A percentile compares a stretch with the other conserved stretches of the same genome.
These are phyloP conservation scores for Fusarium sp. DNA, from an alignment of 2,329 filamentous ascomycete genomes.

Conservation along the genomic window DNA sequence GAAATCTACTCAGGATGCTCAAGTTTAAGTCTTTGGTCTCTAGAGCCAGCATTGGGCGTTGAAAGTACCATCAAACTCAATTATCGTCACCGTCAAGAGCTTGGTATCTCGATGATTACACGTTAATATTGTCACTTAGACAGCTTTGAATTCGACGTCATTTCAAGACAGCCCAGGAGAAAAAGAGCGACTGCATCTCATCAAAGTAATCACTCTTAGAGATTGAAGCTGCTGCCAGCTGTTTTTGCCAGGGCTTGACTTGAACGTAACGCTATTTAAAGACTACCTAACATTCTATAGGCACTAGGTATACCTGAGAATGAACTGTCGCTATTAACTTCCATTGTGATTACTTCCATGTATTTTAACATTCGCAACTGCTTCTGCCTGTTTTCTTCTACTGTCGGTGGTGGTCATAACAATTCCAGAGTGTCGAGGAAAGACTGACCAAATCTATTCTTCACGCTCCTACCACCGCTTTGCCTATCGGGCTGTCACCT, in stretches of 20 bases:
- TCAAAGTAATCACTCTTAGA: background rate
- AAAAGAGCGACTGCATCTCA: background rate
- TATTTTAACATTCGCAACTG: background rate
- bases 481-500: background rate
- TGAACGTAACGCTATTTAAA: background rate
- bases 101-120: background rate
- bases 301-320: background rate
- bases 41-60: background rate
- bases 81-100: background rate
- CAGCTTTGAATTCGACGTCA: conserved; percentile 2
- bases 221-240: background rate
- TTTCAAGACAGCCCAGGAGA: background rate
- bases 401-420: background rate
- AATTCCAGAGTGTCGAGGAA: background rate
- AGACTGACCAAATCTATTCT: background rate
- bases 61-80: background rate
- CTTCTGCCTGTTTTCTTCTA: background rate
- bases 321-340: background rate
- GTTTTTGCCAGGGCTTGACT: background rate
- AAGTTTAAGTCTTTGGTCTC: background rate
- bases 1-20: background rate
- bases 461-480: conserved; percentile 3
- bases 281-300: background rate
- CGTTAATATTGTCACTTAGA: background rate
- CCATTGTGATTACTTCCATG: background rate